These are phyloP conservation scores for Colletotrichum costaricense DNA, from an alignment of 2,329 filamentous ascomycete species.

Conservation along the genomic window DNA sequence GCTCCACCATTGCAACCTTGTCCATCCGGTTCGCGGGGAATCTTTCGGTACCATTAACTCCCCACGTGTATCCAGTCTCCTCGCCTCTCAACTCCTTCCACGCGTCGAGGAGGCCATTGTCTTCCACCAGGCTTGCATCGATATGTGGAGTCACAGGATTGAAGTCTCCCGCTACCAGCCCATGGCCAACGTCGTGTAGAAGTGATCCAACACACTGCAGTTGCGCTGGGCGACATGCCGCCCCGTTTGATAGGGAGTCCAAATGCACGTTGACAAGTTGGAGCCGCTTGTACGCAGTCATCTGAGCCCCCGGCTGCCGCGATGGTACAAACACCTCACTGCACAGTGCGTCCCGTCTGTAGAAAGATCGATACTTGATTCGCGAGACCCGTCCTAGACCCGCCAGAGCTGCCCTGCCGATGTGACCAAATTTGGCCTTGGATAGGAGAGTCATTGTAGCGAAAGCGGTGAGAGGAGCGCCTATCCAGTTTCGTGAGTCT, in stretches of 20 bases:
- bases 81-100: conserved; percentile 44
- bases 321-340: conserved; percentile 45
- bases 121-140: conserved; percentile 44
- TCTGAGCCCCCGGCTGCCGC: conserved; percentile 9
- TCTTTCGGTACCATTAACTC: conserved; percentile 44
- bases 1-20: conserved; percentile 46
- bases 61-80: conserved; percentile 51
- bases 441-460: conserved; percentile 44
- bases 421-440: conserved; percentile 39
- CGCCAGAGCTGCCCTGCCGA: not conserved
- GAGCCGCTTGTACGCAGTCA: conserved; percentile 11
- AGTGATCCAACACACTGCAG: conserved; percentile 41
- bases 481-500: conserved; percentile 38
- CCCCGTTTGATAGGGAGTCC: conserved; percentile 45
- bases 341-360: conserved; percentile 47
- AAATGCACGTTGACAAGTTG: conserved; percentile 53
- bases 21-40: conserved; percentile 50
- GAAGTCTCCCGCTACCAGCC: conserved; percentile 53
- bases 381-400: conserved; percentile 46
- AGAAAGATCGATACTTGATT: conserved; percentile 45
- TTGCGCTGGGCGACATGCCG: conserved; percentile 45
- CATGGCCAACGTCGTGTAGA: conserved; percentile 41
- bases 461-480: conserved; percentile 37
- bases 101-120: conserved; percentile 48
- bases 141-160: conserved; percentile 49